Percentiles rank a stretch among this genome's conserved stretches.
Conservation (phyloP, 192 early-diverging fungal genomes). For the Entomortierella lignicola region DNA sequence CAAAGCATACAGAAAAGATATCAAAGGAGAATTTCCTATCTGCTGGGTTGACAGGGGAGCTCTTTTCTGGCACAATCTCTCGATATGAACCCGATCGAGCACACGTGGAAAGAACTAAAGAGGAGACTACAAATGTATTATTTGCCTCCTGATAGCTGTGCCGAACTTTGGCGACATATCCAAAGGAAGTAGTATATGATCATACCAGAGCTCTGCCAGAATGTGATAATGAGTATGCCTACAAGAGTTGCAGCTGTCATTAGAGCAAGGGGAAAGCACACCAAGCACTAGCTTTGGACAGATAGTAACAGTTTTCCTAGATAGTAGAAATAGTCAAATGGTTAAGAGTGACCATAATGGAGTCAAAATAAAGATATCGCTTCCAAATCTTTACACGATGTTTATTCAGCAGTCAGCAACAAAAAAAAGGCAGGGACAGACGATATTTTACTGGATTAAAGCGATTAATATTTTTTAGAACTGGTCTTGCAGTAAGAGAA, state of each 20-base stretch:
- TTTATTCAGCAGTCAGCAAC: too few relatives aligned
- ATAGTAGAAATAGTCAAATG: too few relatives aligned
- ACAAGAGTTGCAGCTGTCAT: background rate
- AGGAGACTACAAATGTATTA: background rate
- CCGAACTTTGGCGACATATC: constrained; percentile 1
- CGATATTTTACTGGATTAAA: too few relatives aligned
- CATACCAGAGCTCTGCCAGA: background rate
- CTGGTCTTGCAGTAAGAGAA: too few relatives aligned
- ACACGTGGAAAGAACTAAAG: background rate
- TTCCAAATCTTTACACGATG: too few relatives aligned
- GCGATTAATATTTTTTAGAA: too few relatives aligned
- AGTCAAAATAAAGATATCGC: too few relatives aligned
- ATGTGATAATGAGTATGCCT: constrained; percentile 2
- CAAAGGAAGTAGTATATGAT: background rate
- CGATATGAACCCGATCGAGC: background rate
- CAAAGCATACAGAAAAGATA: background rate
- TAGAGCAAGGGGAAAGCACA: background rate
- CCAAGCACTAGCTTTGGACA: too few relatives aligned
- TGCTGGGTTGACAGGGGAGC: background rate
- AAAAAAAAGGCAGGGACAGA: too few relatives aligned
- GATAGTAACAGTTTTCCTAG: too few relatives aligned
- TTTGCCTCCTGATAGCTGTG: background rate
- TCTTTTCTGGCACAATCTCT: background rate
- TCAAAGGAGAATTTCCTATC: background rate
- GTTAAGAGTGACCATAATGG: too few relatives aligned